Base-by-base conservation (phyloP, 257 asterid genomes). In the Jaltomata sinuosa region DNA sequence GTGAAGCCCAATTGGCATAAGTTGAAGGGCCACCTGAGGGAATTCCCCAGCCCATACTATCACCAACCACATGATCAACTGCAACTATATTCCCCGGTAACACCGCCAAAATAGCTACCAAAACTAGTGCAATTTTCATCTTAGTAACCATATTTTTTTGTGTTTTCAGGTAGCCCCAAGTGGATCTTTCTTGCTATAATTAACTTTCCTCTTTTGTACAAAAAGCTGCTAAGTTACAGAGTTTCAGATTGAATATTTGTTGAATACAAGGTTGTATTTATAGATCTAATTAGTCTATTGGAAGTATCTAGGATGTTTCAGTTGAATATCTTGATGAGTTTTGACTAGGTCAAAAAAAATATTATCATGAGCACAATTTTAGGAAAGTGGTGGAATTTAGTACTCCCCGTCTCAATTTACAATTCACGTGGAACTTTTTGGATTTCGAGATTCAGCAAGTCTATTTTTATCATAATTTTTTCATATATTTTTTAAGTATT, bases 11-110 rank as follows among this genome's bases (percentile, higher is more conserved):
- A 14, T 62, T 11, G 1, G 32, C 50, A 72, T 86, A 87, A 49
- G 16, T 5, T 6, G 71, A 42, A 62, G 83, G 77, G 9, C 87
- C 88, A 15, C 49, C 81, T 2, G 87, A 6, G 5, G 89, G 89
- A 50, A 84, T 38, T 1, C n/a, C 6, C 89, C 89, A 87, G 3
- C 87, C 85, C 64, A 2, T 61, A 81, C 8, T 52, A 19, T 81
- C 87, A 19, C 89, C 87, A 53, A 87, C 89, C 12, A 81, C 61
- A 62, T 84, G 85, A 31, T 80, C 78, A 50, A 84, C 83, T 38
- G 85, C 85, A 27, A 52, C 21, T 45, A 78, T 71, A 6, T 68
- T 81, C 4, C 38, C 57, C 64, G 78, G 84, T 68, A 84, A 54
- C 38, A 9, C 11, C 45, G 49, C 78, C 34, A 79, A 59, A 27